These are phyloP conservation scores for Meredithiella fracta DNA, from an alignment of 2,329 filamentous ascomycete species.

Conservation along the genomic window DNA sequence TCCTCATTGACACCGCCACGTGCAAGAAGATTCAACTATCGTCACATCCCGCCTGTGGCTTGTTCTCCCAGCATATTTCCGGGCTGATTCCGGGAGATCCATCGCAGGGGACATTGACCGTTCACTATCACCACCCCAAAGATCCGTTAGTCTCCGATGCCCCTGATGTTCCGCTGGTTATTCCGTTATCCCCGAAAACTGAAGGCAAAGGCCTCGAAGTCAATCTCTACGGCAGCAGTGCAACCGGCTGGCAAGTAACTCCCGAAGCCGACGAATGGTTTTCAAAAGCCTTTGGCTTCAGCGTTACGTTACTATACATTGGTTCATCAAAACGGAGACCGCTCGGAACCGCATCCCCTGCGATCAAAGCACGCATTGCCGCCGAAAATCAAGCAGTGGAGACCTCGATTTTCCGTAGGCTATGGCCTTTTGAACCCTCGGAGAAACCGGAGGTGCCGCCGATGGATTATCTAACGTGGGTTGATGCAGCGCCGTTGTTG, in stretches of 20 bases:
- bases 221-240: conserved; percentile 41
- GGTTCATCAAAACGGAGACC: conserved; percentile 43
- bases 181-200: conserved; percentile 40
- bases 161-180: conserved; percentile 28
- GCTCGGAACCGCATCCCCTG: conserved; percentile 33
- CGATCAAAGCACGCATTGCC: not conserved
- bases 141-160: conserved; percentile 14
- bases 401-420: not conserved
- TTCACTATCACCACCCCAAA: not conserved
- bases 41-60: conserved; percentile 39
- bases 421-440: not conserved
- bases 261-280: conserved; percentile 47
- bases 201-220: conserved; percentile 30
- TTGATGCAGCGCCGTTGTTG: conserved; percentile 60
- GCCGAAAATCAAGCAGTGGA: not conserved
- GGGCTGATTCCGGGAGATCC: conserved; percentile 25
- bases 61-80: conserved; percentile 45
- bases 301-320: conserved; percentile 46
- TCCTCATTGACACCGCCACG: conserved; percentile 38
- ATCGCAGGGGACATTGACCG: conserved; percentile 14
- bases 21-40: conserved; percentile 44
- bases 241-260: conserved; percentile 47
- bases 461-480: conserved; percentile 45
- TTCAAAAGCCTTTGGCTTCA: conserved; percentile 45
- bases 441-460: not conserved